These are phyloP conservation scores for Colletotrichum camelliae DNA, from an alignment of 2,329 filamentous ascomycete genomes.

Conservation along the genomic window DNA sequence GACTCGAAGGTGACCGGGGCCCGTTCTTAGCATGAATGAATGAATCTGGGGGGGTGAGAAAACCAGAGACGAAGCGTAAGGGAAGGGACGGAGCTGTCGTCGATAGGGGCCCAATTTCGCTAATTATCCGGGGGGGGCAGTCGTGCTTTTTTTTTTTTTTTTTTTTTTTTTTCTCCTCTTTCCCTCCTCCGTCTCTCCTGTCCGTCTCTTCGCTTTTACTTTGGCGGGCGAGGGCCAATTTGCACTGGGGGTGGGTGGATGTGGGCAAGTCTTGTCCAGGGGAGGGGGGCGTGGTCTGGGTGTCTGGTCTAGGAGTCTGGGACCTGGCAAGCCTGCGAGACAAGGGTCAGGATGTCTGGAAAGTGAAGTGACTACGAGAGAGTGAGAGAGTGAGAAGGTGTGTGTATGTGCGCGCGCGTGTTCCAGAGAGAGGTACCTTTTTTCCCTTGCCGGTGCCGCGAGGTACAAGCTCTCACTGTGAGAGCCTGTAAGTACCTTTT, in stretches of 20 bases:
- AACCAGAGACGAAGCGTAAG: constrained; percentile 24
- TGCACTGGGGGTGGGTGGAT: constrained; percentile 8
- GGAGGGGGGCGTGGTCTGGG: neutral
- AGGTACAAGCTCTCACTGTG: neutral
- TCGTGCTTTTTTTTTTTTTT: constrained; percentile 24
- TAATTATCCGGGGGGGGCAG: constrained; percentile 35
- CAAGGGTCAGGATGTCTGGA: constrained; percentile 1
- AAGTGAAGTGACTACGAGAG: neutral
- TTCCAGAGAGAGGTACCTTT: neutral
- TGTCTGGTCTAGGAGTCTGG: neutral
- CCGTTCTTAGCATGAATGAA: constrained; percentile 39
- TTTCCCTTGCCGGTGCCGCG: neutral
- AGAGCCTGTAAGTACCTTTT: neutral
- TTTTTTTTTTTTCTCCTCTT: neutral
- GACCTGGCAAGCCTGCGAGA: constrained; percentile 8
- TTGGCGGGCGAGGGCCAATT: constrained; percentile 6
- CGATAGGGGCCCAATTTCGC: constrained; percentile 46
- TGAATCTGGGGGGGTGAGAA: constrained; percentile 32
- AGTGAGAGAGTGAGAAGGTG: neutral
- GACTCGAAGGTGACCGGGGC: constrained; percentile 21
- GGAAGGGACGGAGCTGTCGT: constrained; percentile 10
- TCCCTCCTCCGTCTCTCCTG: neutral
- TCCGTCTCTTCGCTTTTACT: neutral
- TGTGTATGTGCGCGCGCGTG: neutral
- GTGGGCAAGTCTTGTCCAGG: neutral